These are phyloP conservation scores for Saturnispora zaruensis DNA, from an alignment of 805 yeast species.

Conservation along the genomic window DNA sequence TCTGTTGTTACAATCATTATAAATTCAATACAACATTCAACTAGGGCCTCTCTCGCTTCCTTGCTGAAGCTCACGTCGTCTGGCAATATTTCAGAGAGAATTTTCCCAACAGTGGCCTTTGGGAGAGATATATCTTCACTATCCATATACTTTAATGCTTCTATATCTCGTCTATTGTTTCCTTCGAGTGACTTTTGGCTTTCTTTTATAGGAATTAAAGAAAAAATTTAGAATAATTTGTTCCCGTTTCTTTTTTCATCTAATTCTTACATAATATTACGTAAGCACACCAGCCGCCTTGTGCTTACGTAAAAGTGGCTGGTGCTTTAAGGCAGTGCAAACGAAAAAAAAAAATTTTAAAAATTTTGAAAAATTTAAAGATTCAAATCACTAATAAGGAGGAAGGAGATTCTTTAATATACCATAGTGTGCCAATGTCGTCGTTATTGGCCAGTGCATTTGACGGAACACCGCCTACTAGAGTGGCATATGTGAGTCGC, in stretches of 20 bases:
- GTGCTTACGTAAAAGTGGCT: not conserved
- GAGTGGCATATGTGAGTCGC: constrained; percentile 10
- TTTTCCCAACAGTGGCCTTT: constrained; percentile 89
- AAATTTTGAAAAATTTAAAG: not conserved
- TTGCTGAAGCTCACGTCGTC: constrained; percentile 81
- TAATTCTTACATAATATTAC: not conserved
- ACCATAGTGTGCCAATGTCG: not conserved
- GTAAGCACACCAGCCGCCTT: not conserved
- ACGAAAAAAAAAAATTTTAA: not conserved
- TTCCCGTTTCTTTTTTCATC: not conserved
- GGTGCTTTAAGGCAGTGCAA: not conserved
- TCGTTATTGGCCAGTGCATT: constrained; percentile 5
- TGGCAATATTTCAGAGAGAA: constrained; percentile 83
- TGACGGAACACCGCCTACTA: not conserved
- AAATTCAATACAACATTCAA: constrained; percentile 93
- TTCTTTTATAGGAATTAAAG: not conserved
- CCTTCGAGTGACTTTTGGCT: not conserved
- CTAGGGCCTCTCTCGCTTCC: constrained; percentile 90
- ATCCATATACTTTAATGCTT: constrained; percentile 7
- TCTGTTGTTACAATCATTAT: constrained; percentile 91
- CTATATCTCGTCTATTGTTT: not conserved
- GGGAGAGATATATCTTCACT: constrained; percentile 32
- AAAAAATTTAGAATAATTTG: not conserved
- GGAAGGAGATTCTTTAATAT: not conserved
- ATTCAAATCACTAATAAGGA: not conserved